Base-by-base conservation (phyloP, 2,329 filamentous ascomycete genomes). In the Bipolaris gigantea region DNA sequence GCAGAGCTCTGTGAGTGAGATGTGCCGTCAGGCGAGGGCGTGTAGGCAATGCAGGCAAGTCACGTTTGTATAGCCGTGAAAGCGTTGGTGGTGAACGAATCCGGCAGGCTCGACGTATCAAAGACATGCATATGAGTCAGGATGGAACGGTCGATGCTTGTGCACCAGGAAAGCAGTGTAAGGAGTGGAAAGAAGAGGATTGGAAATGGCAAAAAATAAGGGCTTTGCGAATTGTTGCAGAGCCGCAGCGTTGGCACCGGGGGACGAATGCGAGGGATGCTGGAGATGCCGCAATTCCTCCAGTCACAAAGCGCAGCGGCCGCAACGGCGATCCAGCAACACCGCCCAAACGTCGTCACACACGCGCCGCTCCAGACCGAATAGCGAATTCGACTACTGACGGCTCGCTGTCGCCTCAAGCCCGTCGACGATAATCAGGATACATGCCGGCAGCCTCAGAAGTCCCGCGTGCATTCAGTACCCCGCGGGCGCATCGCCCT, bases 401-500 rank as follows among this genome's bases (percentile, higher is more conserved):
- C 40, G 18, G 21, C 43, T 46, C 39, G 30, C 45, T 44, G 51
- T 52, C 21, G 55, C 49, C 27, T 40, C 38, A 48, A 27, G 27
- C 39, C 36, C 16, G 49, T 33, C 19, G 25, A 45, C 41, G 43
- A 48, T 25, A 50, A 53, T 44, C 54, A 60, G 63, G 55, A 71
- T 73, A 73, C 69, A 73, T 73, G 71, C 68, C 63, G 66, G 56
- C 61, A 53, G 46, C 57, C 62, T 60, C 62, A 61, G 63, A 56
- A 54, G 38, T 43, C 59, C 50, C 61, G 72, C 66, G 70, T 66
- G 61, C 66, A 64, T 41, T 56, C 58, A 62, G 25, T 58, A 57
- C 58, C 58, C 60, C 66, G 65, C 66, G 70, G 71, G 67, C 70
- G 67, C 70, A 61, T 61, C 64, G 70, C 67, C 70, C 70, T 60